Conservation (phyloP, 2,329 filamentous ascomycete genomes). For the Bipolaris sorokiniana region DNA sequence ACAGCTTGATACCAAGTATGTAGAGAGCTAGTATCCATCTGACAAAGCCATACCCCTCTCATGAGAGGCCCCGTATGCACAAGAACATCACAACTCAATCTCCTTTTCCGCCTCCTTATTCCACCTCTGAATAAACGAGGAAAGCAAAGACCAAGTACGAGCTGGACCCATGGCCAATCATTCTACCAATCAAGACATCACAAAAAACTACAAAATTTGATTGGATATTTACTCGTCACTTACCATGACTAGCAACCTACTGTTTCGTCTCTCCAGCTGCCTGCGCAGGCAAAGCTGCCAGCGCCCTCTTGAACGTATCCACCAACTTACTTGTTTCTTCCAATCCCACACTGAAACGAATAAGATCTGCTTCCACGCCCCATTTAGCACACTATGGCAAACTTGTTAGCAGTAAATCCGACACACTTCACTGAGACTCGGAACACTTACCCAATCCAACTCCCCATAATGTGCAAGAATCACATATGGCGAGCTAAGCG, state of each 20-base stretch:
- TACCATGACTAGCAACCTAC: neutral
- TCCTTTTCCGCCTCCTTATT: neutral
- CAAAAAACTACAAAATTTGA: neutral
- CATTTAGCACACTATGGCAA: constrained; percentile 68
- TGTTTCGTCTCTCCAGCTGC: neutral
- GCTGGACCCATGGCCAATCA: neutral
- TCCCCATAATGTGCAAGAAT: constrained; percentile 90
- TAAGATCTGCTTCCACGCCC: constrained; percentile 79
- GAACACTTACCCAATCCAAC: constrained; percentile 74
- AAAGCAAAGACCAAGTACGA: neutral
- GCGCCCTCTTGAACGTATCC: constrained; percentile 69
- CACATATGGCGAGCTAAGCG: constrained; percentile 87
- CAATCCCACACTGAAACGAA: constrained; percentile 87
- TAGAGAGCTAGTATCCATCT: neutral
- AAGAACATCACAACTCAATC: neutral
- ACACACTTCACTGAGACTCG: neutral
- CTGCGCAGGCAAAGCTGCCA: constrained; percentile 60
- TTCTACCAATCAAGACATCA: neutral
- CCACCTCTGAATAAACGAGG: neutral
- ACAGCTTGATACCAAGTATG: neutral
- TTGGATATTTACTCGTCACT: neutral
- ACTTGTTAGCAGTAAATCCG: constrained; percentile 4
- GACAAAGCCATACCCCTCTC: neutral
- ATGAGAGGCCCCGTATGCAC: neutral
- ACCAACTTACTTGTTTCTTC: constrained; percentile 75